These are phyloP conservation scores for Tolypocladium amazonense DNA, from an alignment of 2,329 filamentous ascomycete genomes.

Conservation along the genomic window DNA sequence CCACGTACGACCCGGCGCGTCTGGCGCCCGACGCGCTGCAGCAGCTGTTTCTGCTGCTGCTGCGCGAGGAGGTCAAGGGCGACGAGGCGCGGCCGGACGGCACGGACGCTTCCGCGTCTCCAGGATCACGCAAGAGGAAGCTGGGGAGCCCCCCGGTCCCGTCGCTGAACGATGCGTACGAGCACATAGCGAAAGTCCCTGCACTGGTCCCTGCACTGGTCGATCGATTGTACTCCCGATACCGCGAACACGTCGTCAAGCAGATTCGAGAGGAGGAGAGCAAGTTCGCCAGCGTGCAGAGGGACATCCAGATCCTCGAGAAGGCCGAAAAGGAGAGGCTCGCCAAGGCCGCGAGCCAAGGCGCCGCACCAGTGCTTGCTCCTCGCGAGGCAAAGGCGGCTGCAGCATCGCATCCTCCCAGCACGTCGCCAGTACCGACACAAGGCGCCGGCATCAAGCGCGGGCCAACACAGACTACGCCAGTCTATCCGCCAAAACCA, in stretches of 20 bases:
- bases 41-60: slow-evolving; percentile 63
- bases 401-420: slow-evolving; percentile 12
- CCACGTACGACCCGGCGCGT: slow-evolving; percentile 61
- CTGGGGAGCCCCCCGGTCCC: slow-evolving; percentile 53
- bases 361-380: slow-evolving; percentile 18
- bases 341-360: slow-evolving; percentile 24
- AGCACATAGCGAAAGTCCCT: slow-evolving; percentile 59
- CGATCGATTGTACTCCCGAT: slow-evolving; percentile 63
- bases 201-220: slow-evolving; percentile 61
- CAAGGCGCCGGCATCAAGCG: slow-evolving; percentile 13
- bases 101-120: slow-evolving; percentile 36
- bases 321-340: slow-evolving; percentile 28
- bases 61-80: slow-evolving; percentile 60
- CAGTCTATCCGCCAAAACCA: slow-evolving; percentile 24
- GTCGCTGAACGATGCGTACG: slow-evolving; percentile 53
- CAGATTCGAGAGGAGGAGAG: slow-evolving; percentile 68
- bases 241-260: slow-evolving; percentile 57
- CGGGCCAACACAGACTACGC: slow-evolving; percentile 18
- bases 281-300: slow-evolving; percentile 49
- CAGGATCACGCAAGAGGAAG: slow-evolving; percentile 64
- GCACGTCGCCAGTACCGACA: slow-evolving; percentile 11
- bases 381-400: slow-evolving; percentile 20
- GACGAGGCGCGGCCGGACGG: slow-evolving; percentile 29
- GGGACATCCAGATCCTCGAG: slow-evolving; percentile 60
- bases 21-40: slow-evolving; percentile 70